A percentile compares a stretch with the other conserved stretches of the same genome.
Conservation (phyloP, 176 grass and related monocot genomes). For the Aegilops sharonensis region DNA sequence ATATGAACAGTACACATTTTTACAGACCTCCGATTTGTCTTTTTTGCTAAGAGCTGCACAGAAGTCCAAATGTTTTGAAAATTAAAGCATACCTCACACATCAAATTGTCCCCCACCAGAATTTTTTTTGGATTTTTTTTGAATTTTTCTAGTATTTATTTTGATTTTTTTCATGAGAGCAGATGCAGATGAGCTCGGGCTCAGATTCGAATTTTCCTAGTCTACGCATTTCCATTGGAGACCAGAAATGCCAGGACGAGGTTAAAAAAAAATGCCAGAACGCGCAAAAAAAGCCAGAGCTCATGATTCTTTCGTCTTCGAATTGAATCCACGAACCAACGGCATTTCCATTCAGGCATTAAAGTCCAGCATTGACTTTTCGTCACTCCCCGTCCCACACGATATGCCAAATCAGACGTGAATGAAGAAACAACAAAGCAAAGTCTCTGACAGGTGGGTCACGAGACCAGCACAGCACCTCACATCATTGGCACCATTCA, state of each 20-base stretch:
- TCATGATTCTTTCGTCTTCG: neutral
- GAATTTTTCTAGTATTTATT: too few species aligned
- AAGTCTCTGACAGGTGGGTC: neutral
- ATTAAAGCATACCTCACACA: too few species aligned
- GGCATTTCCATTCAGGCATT: neutral
- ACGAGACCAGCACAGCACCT: neutral
- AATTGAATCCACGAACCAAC: neutral
- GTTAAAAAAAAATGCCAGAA: neutral
- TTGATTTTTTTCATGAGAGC: too few species aligned
- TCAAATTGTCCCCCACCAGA: too few species aligned
- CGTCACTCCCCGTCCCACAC: neutral
- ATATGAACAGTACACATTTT: too few species aligned
- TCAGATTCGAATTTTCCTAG: too few species aligned
- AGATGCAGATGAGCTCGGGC: too few species aligned
- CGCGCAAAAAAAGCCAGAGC: constrained; percentile 7
- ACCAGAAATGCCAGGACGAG: neutral
- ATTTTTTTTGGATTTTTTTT: too few species aligned
- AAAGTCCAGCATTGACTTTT: neutral
- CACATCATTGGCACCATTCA: neutral
- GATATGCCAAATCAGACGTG: neutral
- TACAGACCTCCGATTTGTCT: too few species aligned
- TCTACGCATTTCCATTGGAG: neutral
- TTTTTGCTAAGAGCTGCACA: too few species aligned
- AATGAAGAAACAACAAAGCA: neutral
- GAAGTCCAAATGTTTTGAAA: too few species aligned